Evolutionary conservation across 148 eudicot species (phyloP).

Genomic region (Chenopodium berlandieri): DNA sequence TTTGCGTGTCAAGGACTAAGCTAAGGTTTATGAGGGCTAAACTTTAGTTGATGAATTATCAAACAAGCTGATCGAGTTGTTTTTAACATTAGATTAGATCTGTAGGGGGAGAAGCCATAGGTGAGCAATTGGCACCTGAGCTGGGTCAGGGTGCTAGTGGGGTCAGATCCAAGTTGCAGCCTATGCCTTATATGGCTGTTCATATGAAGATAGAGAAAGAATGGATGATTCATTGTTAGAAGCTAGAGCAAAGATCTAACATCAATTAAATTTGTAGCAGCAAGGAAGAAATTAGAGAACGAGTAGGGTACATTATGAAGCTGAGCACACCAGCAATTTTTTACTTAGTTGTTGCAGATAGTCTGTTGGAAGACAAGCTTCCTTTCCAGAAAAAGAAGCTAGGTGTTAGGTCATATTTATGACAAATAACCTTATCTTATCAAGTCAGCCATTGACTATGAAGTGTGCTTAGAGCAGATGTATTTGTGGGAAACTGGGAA

Average conservation of each 20-base stretch:
- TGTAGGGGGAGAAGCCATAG: conserved; percentile 36
- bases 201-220: conserved; percentile 96
- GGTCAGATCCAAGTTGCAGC: conserved; percentile 12
- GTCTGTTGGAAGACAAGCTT: conserved; percentile 69
- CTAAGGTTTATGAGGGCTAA: conserved; percentile 70
- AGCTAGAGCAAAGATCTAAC: conserved; percentile 61
- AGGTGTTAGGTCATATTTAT: conserved; percentile 58
- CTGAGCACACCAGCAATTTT: conserved; percentile 51
- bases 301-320: conserved; percentile 68
- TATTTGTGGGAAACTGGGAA: conserved; percentile 63
- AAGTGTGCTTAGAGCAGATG: conserved; percentile 81
- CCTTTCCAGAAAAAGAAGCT: conserved; percentile 82
- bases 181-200: conserved; percentile 67
- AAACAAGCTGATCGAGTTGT: conserved; percentile 75
- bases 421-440: conserved; percentile 74
- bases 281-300: conserved; percentile 69
- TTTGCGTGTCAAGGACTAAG: conserved; percentile 87
- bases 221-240: conserved; percentile 97
- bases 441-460: conserved; percentile 91
- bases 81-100: conserved; percentile 62
- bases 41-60: conserved; percentile 65
- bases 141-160: conserved; percentile 1
- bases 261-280: conserved; percentile 79
- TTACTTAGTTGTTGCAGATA: conserved; percentile 88
- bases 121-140: conserved; percentile 11